phyloP scores from a whole-genome alignment of 1,139 yeast genomes.

The Yamadazyma songkhlaensis region DNA sequence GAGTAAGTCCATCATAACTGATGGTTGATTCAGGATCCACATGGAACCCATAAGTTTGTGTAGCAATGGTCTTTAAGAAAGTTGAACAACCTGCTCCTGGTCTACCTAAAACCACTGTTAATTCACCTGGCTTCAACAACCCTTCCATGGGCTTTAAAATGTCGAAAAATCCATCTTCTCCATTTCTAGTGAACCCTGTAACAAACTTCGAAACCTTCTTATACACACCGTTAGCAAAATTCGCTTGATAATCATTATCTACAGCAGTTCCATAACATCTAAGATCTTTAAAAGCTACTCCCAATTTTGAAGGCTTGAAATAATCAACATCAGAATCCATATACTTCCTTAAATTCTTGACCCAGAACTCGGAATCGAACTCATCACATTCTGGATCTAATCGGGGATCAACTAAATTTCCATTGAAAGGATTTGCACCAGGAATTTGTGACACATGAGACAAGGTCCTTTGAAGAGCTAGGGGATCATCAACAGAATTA shows the following conservation, averaged over 20 bases:
- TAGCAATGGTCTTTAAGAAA: constrained; percentile 62
- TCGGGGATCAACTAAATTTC: constrained; percentile 11
- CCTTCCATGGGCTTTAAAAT: constrained; percentile 33
- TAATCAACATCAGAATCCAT: constrained; percentile 54
- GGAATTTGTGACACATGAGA: constrained; percentile 54
- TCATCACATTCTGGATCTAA: constrained; percentile 41
- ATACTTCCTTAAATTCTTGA: constrained; percentile 60
- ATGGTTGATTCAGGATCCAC: constrained; percentile 47
- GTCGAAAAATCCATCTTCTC: constrained; percentile 22
- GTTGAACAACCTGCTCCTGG: constrained; percentile 88
- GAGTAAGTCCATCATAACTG: constrained; percentile 30
- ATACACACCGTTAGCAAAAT: constrained; percentile 51
- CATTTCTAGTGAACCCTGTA: constrained; percentile 32
- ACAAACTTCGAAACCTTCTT: constrained; percentile 17
- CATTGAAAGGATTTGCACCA: constrained; percentile 38
- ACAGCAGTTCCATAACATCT: constrained; percentile 73
- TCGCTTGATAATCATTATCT: constrained; percentile 76
- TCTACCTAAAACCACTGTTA: constrained; percentile 72
- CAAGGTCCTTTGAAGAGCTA: constrained; percentile 26
- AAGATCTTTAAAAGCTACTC: constrained; percentile 65
- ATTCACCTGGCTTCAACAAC: constrained; percentile 54
- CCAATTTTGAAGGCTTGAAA: constrained; percentile 62
- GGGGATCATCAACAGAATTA: constrained; percentile 26
- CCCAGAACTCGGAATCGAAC: constrained; percentile 68
- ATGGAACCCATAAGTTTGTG: constrained; percentile 69